These are phyloP conservation scores for Apodospora peruviana DNA, from an alignment of 495 filamentous ascomycete genomes.

Conservation along the genomic window DNA sequence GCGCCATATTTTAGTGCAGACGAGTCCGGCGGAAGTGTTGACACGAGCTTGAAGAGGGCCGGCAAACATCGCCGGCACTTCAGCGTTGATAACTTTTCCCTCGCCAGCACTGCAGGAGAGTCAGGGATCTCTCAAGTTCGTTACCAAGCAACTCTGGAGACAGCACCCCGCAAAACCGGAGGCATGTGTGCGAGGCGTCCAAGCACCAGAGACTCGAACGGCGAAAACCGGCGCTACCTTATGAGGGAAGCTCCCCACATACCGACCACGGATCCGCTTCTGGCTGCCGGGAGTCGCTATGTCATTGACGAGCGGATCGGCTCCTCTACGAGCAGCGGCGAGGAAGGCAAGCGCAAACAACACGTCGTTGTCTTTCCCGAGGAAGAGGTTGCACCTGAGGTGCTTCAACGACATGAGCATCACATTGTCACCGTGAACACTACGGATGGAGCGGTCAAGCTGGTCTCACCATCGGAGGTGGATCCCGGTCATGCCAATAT, in stretches of 20 bases:
- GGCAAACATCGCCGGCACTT: constrained; percentile 22
- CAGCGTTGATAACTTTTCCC: constrained; percentile 24
- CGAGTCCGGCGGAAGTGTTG: not conserved
- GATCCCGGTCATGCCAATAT: constrained; percentile 14
- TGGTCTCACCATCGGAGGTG: constrained; percentile 3
- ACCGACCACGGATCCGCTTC: constrained; percentile 23
- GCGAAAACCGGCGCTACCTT: constrained; percentile 18
- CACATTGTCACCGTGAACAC: constrained; percentile 25
- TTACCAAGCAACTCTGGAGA: constrained; percentile 23
- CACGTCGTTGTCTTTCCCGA: constrained; percentile 28
- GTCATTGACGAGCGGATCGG: constrained; percentile 18
- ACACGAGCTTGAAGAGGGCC: not conserved
- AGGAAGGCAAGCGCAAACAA: constrained; percentile 8
- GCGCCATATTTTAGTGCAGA: not conserved
- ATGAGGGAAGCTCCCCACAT: constrained; percentile 25
- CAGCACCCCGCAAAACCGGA: not conserved
- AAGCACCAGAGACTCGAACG: not conserved
- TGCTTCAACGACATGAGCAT: constrained; percentile 18
- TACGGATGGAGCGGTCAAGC: constrained; percentile 17
- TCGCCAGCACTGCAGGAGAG: constrained; percentile 2
- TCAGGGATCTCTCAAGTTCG: constrained; percentile 12
- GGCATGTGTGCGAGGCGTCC: not conserved
- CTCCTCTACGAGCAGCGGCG: not conserved
- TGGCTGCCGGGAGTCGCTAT: constrained; percentile 25
- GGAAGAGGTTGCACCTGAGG: constrained; percentile 17